Evolutionary conservation across 768 basidiomycete species (phyloP).

Genomic region (Amanita molliuscula): DNA sequence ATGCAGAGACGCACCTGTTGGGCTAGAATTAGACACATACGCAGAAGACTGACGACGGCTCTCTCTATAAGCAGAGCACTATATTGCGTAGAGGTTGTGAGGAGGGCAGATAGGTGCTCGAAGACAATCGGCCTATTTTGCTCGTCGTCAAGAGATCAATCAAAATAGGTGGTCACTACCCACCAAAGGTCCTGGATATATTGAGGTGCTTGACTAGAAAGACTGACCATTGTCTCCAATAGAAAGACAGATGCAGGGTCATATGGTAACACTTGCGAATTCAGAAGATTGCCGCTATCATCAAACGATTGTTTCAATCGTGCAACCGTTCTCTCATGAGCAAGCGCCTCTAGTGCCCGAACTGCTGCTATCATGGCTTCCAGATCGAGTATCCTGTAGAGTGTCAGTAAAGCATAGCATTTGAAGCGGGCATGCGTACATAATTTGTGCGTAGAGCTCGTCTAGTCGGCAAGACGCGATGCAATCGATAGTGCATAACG

Average conservation of each 20-base stretch:
- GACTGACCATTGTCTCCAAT: constrained; percentile 89
- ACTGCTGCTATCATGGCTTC: constrained; percentile 79
- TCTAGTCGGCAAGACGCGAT: constrained; percentile 89
- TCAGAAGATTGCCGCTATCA: constrained; percentile 33
- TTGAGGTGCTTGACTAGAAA: constrained; percentile 65
- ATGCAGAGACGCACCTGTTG: constrained; percentile 43
- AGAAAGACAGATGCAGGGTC: constrained; percentile 95
- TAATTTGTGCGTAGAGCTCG: constrained; percentile 88
- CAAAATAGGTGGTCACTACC: constrained; percentile 14
- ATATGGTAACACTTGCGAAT: constrained; percentile 62
- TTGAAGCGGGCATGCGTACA: constrained; percentile 40
- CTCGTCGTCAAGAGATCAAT: background rate
- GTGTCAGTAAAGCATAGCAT: constrained; percentile 1
- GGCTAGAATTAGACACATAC: constrained; percentile 76
- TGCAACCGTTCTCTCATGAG: constrained; percentile 83
- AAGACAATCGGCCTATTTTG: constrained; percentile 80
- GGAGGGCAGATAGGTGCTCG: constrained; percentile 78
- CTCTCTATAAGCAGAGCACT: constrained; percentile 89
- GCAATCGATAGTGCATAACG: constrained; percentile 91
- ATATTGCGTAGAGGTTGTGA: constrained; percentile 70
- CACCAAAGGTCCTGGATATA: constrained; percentile 87
- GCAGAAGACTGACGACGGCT: constrained; percentile 81
- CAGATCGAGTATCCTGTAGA: constrained; percentile 57
- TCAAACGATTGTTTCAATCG: constrained; percentile 61
- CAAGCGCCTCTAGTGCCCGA: constrained; percentile 80